Evolutionary conservation across 306 rosid genomes (phyloP).

Genomic region (Rubus parviflorus): DNA sequence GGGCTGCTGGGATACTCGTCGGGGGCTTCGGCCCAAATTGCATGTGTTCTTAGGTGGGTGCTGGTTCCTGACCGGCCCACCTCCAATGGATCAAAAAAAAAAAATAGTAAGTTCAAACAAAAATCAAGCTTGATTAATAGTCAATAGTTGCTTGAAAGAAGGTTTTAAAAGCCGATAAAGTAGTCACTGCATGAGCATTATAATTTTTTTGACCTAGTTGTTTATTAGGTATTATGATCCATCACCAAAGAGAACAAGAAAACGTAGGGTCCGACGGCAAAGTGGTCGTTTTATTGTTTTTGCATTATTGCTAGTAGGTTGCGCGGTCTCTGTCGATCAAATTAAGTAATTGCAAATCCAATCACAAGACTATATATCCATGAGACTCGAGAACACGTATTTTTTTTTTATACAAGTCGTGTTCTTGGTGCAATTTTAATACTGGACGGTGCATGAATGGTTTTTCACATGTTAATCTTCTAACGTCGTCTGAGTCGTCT

Average conservation of each 20-base stretch:
- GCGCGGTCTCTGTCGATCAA: background rate
- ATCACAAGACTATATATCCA: background rate
- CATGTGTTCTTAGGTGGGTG: no score
- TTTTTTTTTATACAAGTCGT: background rate
- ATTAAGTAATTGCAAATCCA: background rate
- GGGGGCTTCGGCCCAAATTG: no score
- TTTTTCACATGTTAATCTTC: background rate
- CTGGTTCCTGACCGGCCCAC: no score
- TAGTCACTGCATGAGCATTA: background rate
- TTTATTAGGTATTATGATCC: background rate
- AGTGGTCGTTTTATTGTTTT: background rate
- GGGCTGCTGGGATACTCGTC: no score
- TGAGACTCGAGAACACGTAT: background rate
- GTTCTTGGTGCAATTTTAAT: background rate
- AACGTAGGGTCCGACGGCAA: background rate
- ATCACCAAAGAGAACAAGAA: background rate
- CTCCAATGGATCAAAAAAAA: no score
- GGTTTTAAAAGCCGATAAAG: no score
- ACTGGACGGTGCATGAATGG: background rate
- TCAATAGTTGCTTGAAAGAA: no score
- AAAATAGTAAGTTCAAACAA: no score
- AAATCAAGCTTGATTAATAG: no score
- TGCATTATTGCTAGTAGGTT: background rate
- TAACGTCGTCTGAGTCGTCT: background rate
- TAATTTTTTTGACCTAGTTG: background rate